A percentile compares a stretch with the other conserved stretches of the same genome.
Conservation (phyloP, 495 filamentous ascomycete species). For the Trichoderma orchidacearum region DNA sequence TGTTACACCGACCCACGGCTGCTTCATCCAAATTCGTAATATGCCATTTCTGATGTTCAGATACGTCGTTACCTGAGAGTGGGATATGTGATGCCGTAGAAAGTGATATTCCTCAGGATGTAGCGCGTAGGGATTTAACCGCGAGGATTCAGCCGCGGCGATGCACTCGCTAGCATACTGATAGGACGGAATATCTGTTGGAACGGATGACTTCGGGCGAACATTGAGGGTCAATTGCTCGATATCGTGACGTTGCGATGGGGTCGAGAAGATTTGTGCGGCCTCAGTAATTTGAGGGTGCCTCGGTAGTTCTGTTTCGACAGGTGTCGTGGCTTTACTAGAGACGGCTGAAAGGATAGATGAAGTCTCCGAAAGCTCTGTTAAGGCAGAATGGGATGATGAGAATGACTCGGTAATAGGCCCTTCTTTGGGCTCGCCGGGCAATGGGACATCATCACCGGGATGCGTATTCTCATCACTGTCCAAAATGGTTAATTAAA, state of each 20-base stretch:
- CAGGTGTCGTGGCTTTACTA: constrained; percentile 43
- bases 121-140: constrained; percentile 78
- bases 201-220: constrained; percentile 68
- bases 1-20: constrained; percentile 76
- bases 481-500: not conserved
- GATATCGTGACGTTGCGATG: constrained; percentile 1
- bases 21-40: constrained; percentile 76
- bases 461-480: not conserved
- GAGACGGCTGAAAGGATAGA: constrained; percentile 30
- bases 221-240: constrained; percentile 34
- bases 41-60: constrained; percentile 95
- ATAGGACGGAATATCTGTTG: constrained; percentile 50
- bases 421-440: not conserved
- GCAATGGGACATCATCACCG: not conserved
- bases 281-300: constrained; percentile 7
- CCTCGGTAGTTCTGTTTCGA: constrained; percentile 27
- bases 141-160: constrained; percentile 73
- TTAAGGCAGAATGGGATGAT: constrained; percentile 15
- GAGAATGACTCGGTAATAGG: constrained; percentile 10
- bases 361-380: constrained; percentile 30
- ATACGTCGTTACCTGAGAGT: constrained; percentile 87
- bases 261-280: not conserved
- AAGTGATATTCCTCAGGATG: constrained; percentile 76
- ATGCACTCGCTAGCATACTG: constrained; percentile 84
- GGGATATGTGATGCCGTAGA: constrained; percentile 67